phyloP scores from a whole-genome alignment of 2,329 filamentous ascomycete species.

The Fusarium heterosporum region DNA sequence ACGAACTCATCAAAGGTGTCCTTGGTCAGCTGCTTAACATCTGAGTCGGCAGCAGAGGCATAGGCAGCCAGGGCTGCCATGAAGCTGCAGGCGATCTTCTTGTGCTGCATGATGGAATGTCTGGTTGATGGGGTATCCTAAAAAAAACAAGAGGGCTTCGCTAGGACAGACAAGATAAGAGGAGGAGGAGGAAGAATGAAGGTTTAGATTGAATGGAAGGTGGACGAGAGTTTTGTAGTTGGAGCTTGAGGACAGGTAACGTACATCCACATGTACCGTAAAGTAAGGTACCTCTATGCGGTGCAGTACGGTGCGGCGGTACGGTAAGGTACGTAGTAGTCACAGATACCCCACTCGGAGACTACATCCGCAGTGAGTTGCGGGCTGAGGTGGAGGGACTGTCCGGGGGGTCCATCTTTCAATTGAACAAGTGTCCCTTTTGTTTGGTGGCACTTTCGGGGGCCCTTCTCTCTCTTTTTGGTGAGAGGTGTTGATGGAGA shows the following conservation, averaged over 20 bases:
- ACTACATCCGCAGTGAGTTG: slow-evolving; percentile 37
- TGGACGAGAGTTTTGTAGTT: slow-evolving; percentile 54
- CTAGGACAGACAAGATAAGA: slow-evolving; percentile 38
- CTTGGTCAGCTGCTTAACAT: slow-evolving; percentile 86
- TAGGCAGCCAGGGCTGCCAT: slow-evolving; percentile 66
- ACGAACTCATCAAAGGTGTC: slow-evolving; percentile 91
- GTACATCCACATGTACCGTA: slow-evolving; percentile 15
- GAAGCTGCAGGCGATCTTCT: slow-evolving; percentile 65
- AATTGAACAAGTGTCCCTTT: slow-evolving; percentile 62
- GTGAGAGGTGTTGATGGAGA: slow-evolving; percentile 27
- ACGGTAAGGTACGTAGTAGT: slow-evolving; percentile 3
- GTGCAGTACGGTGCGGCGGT: neutral
- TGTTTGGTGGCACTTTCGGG: slow-evolving; percentile 35
- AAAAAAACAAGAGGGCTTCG: slow-evolving; percentile 38
- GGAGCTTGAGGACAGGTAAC: slow-evolving; percentile 43
- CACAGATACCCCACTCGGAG: slow-evolving; percentile 20
- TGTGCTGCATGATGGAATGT: slow-evolving; percentile 60
- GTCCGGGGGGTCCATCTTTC: slow-evolving; percentile 36
- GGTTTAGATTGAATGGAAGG: slow-evolving; percentile 37
- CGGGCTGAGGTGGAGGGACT: slow-evolving; percentile 23
- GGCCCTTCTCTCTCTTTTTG: slow-evolving; percentile 6
- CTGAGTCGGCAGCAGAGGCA: slow-evolving; percentile 75
- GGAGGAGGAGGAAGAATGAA: slow-evolving; percentile 32
- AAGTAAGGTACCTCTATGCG: too few species aligned
- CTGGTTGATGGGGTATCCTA: slow-evolving; percentile 40